phyloP scores from a whole-genome alignment of 306 rosid species.

The Cucumis hystrix region DNA sequence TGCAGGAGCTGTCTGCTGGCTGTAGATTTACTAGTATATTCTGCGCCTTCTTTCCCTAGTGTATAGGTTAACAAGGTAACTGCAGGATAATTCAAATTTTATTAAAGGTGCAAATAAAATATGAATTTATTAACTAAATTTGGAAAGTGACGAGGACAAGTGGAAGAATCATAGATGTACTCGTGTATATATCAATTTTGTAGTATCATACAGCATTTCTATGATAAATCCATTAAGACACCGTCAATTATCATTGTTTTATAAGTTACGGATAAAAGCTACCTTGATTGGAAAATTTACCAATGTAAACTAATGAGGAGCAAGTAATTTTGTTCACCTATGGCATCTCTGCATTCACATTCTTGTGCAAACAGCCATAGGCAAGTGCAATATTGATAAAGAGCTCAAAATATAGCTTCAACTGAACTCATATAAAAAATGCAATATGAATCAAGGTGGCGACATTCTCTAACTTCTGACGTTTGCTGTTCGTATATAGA shows the following conservation, averaged over 20 bases:
- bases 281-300: not conserved
- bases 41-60: constrained; percentile 6
- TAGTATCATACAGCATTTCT: not conserved
- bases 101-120: constrained; percentile 6
- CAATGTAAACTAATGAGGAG: not conserved
- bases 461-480: not conserved
- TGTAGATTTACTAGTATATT: constrained; percentile 4
- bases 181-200: not conserved
- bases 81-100: constrained; percentile 9
- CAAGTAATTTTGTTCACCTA: not conserved
- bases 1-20: constrained; percentile 10
- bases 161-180: not conserved
- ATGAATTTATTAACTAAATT: not conserved
- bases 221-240: not conserved
- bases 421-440: not conserved
- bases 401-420: not conserved
- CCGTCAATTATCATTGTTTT: not conserved
- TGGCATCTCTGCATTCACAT: not conserved
- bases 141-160: not conserved
- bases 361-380: not conserved
- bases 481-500: not conserved
- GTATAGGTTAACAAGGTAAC: constrained; percentile 10
- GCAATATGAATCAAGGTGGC: not conserved
- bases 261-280: not conserved
- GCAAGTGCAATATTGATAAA: not conserved